Percentiles rank a stretch among this genome's conserved stretches.
Evolutionary conservation across 148 eudicot genomes (phyloP).

Genomic region (Rhododendron ferrugineum): DNA sequence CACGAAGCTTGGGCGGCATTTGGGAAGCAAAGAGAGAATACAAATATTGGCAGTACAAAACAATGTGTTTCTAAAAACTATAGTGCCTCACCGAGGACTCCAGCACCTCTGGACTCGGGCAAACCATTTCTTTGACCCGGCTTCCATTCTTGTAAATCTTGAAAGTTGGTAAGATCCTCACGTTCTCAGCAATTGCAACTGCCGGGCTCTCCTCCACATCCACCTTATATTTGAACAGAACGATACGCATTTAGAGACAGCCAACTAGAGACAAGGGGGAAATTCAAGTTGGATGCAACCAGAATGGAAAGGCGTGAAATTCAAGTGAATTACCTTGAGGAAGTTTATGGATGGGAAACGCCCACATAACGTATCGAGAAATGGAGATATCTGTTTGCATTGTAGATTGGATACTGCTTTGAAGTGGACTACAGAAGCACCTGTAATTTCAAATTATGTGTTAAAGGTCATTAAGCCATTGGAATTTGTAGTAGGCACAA

Average conservation of each 20-base stretch:
- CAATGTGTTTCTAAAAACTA: constrained; percentile 34
- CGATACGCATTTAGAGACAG: neutral
- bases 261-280: neutral
- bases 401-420: constrained; percentile 34
- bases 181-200: constrained; percentile 57
- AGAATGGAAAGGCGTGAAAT: neutral
- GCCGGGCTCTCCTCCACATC: constrained; percentile 57
- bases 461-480: neutral
- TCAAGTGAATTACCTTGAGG: constrained; percentile 42
- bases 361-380: constrained; percentile 49
- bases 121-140: constrained; percentile 70
- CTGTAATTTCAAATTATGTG: constrained; percentile 25
- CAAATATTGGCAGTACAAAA: constrained; percentile 12
- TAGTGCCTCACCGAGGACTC: constrained; percentile 92
- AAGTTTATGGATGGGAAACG: constrained; percentile 74
- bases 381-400: constrained; percentile 54
- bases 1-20: constrained; percentile 8
- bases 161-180: constrained; percentile 70
- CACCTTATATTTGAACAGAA: constrained; percentile 37
- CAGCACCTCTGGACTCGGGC: constrained; percentile 62
- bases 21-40: constrained; percentile 23
- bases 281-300: neutral
- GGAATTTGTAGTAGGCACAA: neutral
- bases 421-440: constrained; percentile 68
- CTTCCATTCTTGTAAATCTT: constrained; percentile 76